phyloP scores from a whole-genome alignment of 192 early-diverging fungal species.

The Coemansia sp. region DNA sequence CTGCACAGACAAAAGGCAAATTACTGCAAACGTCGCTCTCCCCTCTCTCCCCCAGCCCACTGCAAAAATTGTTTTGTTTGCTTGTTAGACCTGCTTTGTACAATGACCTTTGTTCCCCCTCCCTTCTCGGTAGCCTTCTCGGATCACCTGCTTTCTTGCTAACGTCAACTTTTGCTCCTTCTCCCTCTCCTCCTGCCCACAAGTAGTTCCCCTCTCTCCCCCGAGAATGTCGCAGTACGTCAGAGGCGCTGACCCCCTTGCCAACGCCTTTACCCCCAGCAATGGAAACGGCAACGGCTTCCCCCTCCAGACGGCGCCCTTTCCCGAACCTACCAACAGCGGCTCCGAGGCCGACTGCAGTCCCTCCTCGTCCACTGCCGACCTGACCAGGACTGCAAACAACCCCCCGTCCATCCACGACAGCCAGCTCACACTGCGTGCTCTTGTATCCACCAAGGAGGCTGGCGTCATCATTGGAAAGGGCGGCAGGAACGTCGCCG shows the following conservation, averaged over 20 bases:
- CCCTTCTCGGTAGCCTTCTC: not conserved
- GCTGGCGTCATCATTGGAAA: slow-evolving; percentile 91
- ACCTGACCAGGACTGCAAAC: slow-evolving; percentile 26
- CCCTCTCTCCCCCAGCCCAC: not conserved
- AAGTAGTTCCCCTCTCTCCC: not conserved
- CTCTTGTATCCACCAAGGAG: slow-evolving; percentile 92
- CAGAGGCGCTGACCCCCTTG: slow-evolving; percentile 19
- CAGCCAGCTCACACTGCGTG: slow-evolving; percentile 76
- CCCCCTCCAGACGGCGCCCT: slow-evolving; percentile 27
- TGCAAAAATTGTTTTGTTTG: not conserved
- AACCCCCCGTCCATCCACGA: slow-evolving; percentile 54
- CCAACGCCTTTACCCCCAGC: slow-evolving; percentile 11
- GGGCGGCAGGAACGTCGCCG: slow-evolving; percentile 87
- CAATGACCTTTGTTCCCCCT: not conserved
- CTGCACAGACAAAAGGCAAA: not conserved
- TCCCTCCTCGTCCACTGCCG: slow-evolving; percentile 28
- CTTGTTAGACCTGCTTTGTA: not conserved
- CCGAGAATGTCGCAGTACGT: slow-evolving; percentile 36
- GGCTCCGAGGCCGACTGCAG: slow-evolving; percentile 36
- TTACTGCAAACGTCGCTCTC: not conserved
- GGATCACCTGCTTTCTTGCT: not conserved
- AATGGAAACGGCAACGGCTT: slow-evolving; percentile 7
- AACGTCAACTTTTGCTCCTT: not conserved
- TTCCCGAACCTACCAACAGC: slow-evolving; percentile 36
- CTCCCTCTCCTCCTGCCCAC: not conserved